A percentile compares a stretch with the other conserved stretches of the same genome.
These are phyloP conservation scores for Solidago caesia DNA, from an alignment of 129 eudicot species.

Conservation along the genomic window DNA sequence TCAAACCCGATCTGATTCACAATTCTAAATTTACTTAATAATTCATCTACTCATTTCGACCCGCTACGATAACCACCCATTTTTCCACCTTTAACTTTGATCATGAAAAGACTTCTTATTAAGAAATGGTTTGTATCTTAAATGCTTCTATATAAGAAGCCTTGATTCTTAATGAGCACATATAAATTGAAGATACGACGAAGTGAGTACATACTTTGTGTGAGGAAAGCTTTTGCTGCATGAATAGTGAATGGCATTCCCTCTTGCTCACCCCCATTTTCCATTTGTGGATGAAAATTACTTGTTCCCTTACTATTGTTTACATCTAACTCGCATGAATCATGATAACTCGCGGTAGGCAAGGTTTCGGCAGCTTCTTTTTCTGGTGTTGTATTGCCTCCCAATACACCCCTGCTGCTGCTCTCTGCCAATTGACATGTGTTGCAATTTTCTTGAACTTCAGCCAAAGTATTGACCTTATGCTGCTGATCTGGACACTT, in stretches of 20 bases:
- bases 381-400: background rate
- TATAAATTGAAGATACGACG: background rate
- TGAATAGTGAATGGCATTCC: slow-evolving; percentile 31
- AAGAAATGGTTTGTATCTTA: background rate
- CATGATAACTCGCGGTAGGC: slow-evolving; percentile 1
- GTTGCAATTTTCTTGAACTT: slow-evolving; percentile 20
- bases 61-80: background rate
- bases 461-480: slow-evolving; percentile 10
- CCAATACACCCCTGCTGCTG: slow-evolving; percentile 9
- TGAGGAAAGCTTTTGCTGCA: slow-evolving; percentile 60
- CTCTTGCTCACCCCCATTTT: slow-evolving; percentile 19
- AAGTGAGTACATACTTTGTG: slow-evolving; percentile 45
- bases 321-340: background rate
- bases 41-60: background rate
- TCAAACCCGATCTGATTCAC: background rate
- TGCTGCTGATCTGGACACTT: slow-evolving; percentile 21
- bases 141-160: background rate
- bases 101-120: background rate
- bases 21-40: background rate
- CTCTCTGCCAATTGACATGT: background rate
- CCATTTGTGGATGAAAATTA: background rate
- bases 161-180: background rate
- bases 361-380: background rate
- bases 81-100: slow-evolving; percentile 7
- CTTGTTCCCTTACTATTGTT: background rate